Evolutionary conservation across 2,329 filamentous ascomycete species (phyloP).

Genomic region (Diplodia mutila): DNA sequence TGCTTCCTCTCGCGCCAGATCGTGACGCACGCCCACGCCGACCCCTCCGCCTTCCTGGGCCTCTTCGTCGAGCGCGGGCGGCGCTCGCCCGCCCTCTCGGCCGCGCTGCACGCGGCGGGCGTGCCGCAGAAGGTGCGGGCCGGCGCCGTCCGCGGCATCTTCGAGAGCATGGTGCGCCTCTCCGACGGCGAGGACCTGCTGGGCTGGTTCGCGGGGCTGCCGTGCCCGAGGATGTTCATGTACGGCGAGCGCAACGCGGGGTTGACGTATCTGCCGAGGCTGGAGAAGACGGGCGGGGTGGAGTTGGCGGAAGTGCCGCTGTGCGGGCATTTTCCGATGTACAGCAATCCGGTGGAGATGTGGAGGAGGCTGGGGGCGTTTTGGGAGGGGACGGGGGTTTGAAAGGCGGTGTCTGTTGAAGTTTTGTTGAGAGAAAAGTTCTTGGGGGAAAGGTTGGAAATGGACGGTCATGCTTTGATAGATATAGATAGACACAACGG

Average conservation of each 20-base stretch:
- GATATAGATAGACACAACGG: too few relatives aligned
- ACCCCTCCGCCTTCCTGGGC: slow-evolving; percentile 12
- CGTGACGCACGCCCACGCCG: slow-evolving; percentile 12
- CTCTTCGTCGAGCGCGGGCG: slow-evolving; percentile 28
- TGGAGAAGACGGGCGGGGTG: slow-evolving; percentile 23
- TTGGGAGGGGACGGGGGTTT: not conserved
- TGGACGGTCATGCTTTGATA: not conserved
- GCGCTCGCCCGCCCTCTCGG: not conserved
- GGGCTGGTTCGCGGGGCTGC: slow-evolving; percentile 27
- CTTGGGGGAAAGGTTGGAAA: not conserved
- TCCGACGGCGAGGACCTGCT: slow-evolving; percentile 31
- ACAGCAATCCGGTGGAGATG: slow-evolving; percentile 32
- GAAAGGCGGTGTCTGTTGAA: not conserved
- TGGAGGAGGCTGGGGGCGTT: slow-evolving; percentile 4
- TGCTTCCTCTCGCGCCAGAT: slow-evolving; percentile 36
- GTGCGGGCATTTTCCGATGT: slow-evolving; percentile 36
- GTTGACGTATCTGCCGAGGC: slow-evolving; percentile 7
- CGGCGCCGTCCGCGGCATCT: slow-evolving; percentile 30
- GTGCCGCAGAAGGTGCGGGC: slow-evolving; percentile 27
- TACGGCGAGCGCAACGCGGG: slow-evolving; percentile 17
- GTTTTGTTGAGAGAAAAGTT: too few relatives aligned
- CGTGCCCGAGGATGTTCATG: slow-evolving; percentile 30
- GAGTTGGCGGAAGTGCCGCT: slow-evolving; percentile 32
- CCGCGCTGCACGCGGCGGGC: slow-evolving; percentile 17
- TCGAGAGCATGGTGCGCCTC: slow-evolving; percentile 34